Percentiles rank a stretch among this genome's conserved stretches.
phyloP scores from a whole-genome alignment of 306 rosid species.

The Carpinus viminea region DNA sequence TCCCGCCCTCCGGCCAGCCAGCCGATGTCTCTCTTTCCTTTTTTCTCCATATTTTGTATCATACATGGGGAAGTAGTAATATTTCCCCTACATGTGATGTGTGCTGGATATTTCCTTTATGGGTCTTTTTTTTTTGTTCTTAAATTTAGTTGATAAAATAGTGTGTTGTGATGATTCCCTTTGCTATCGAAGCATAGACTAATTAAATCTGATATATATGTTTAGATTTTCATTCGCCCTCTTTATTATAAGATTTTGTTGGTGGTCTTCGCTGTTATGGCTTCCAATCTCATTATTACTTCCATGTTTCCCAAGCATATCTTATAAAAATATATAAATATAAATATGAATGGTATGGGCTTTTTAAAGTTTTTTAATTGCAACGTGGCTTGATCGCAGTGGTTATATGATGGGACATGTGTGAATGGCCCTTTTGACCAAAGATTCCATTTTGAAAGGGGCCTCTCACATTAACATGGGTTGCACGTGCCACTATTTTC shows the following conservation, averaged over 20 bases:
- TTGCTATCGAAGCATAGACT: slow-evolving; percentile 51
- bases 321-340: not conserved
- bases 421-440: slow-evolving; percentile 27
- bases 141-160: slow-evolving; percentile 41
- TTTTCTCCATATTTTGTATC: slow-evolving; percentile 49
- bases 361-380: slow-evolving; percentile 1
- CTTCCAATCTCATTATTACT: slow-evolving; percentile 42
- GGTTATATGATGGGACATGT: slow-evolving; percentile 23
- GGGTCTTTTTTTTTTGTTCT: slow-evolving; percentile 21
- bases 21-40: not conserved
- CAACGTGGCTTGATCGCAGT: slow-evolving; percentile 18
- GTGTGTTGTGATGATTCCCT: slow-evolving; percentile 61
- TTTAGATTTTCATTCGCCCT: slow-evolving; percentile 18
- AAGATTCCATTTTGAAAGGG: slow-evolving; percentile 16
- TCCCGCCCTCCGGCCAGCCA: not conserved
- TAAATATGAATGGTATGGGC: slow-evolving; percentile 24
- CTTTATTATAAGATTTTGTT: slow-evolving; percentile 27
- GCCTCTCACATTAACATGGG: slow-evolving; percentile 44
- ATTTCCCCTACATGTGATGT: slow-evolving; percentile 48
- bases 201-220: slow-evolving; percentile 35
- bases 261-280: slow-evolving; percentile 16
- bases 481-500: slow-evolving; percentile 50
- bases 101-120: slow-evolving; percentile 44
- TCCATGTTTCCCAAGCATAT: slow-evolving; percentile 47
- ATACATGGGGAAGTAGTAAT: slow-evolving; percentile 67